Evolutionary conservation across 768 basidiomycete species (phyloP), one percentile per base, ranked within the genome.

Genomic region (Suillus discolor): DNA sequence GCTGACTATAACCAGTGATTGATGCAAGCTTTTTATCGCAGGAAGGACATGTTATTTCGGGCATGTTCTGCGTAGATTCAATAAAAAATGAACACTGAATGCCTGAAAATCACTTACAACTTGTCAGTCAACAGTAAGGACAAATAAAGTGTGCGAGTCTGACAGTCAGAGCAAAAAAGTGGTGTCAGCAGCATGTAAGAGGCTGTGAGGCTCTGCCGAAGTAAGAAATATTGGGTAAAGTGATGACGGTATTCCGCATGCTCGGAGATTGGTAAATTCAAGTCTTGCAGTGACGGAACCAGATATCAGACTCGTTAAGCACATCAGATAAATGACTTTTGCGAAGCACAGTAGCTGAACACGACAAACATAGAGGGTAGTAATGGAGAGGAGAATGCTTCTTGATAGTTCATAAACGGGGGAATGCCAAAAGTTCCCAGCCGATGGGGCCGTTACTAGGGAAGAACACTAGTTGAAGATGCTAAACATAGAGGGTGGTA

Each of bases 211-310:
- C 47, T 49, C 47, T 49, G 5, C 47, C n/a, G 12, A 49, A 49
- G n/a, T 49, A 49, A 13, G n/a, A 18, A 23, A 49, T 12, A 6
- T 47, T 49, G 11, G 47, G n/a, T 49, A 49, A 41, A 49, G 47
- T 13, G 23, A 18, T 23, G 47, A 49, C 12, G 1, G 47, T 11
- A 49, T 49, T n/a, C 47, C 47, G 13, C 9, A 49, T 49, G 47
- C 12, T 7, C 18, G 6, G 11, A 20, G 6, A 47, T 47, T 45
- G 44, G 44, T 20, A 86, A 6, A 93, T 89, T 75, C 98, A 97
- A 77, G 91, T 90, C 75, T 99, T 96, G 63, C 96, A 90, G 66
- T 96, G 85, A 41, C 96, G 88, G 84, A 99, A 99, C 78, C 97
- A 99, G 53, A 98, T 92, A 68, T 97, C 98, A 0, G 97, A 96